Evolutionary conservation across 768 basidiomycete species (phyloP), one percentile per base, ranked within the genome.

Genomic region (Leccinum longicurvipes): DNA sequence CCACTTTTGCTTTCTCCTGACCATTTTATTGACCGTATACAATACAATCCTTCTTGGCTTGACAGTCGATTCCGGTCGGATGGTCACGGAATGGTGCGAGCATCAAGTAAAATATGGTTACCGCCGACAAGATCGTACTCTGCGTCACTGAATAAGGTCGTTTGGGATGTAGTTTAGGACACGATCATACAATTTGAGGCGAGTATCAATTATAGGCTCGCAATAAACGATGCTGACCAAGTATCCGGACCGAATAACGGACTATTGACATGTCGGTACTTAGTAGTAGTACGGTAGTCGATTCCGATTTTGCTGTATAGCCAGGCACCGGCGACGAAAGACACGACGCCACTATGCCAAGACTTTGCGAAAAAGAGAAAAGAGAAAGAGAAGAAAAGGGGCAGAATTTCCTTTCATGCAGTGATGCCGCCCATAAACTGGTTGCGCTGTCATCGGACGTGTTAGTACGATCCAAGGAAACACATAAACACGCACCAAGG

Each of bases 401-500:
- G 10, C 41, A 15, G 2, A 14, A 10, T n/a, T 45, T 56, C 25
- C 32, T 53, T 50, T 63, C 51, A 72, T n/a, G 57, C 62, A 3
- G 66, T 63, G 39, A 71, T 69, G 3, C 70, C 70, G 34, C 72
- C 63, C 61, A 72, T 72, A 54, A 72, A 72, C 58, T 72, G 71
- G 57, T 69, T 72, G 51, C 71, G 71, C 71, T 72, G 4, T 50
- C 12, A 50, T 44, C 58, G 54, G 50, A 25, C 0, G n/a, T 50
- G 23, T 49, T n/a, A 23, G 29, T 9, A 11, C 6, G 29, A 15
- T 50, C 24, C 15, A 15, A 1, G 15, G n/a, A 15, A 15, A 21
- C 47, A 9, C 4, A 6, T 65, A n/a, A 67, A 10, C 72, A 76
- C 61, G 76, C 54, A 93, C 92, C 69, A 96, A 68, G 68, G 88